Base-by-base conservation (phyloP, 2,329 filamentous ascomycete species). In the Metarhizium humberi region DNA sequence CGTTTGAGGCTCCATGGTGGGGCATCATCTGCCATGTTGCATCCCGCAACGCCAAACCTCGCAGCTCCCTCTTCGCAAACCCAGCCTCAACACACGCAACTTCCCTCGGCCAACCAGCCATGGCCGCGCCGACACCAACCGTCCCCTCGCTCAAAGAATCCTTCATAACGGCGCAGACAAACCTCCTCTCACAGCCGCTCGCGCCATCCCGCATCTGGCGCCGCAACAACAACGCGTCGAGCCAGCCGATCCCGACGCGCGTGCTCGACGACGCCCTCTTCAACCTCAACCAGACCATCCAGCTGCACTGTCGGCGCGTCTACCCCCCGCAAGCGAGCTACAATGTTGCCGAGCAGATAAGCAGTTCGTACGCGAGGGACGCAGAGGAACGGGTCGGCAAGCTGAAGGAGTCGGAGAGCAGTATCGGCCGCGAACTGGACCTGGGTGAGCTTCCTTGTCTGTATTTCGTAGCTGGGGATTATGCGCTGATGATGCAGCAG, bases 321-420 rank as follows among this genome's bases (percentile, higher is more conserved):
- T 88, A 88, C 66, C 78, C 83, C 16, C 79, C 84, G 0, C 84
- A 87, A 61, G 84, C 86, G n/a, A 82, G 79, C 52, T 79, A 86
- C 40, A 84, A 88, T 62, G 79, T 90, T 18, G 85, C 86, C 2
- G 85, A 88, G 72, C 86, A 90, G 71, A 82, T 90, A 46, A 84
- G 88, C 68, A 70, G 71, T 50, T 71, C 87, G 48, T 90, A 89
- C 67, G 78, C 78, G 67, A 69, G 69, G 6, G 70, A 72, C 14
- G 71, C 70, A 4, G 74, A 77, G 43, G 73, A 73, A 42, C 70
- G 66, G 48, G 68, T 69, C 52, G 64, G 62, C 10, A 67, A 0
- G 65, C 58, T 1, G 67, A 71, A 56, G 71, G 70, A 32, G 72
- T 56, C 69, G 49, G 73, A 66, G 20, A 67, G 64, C 5, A 65